A percentile compares a stretch with the other conserved stretches of the same genome.
phyloP scores from a whole-genome alignment of 164 flowering plant species.

The Umbellularia californica region DNA sequence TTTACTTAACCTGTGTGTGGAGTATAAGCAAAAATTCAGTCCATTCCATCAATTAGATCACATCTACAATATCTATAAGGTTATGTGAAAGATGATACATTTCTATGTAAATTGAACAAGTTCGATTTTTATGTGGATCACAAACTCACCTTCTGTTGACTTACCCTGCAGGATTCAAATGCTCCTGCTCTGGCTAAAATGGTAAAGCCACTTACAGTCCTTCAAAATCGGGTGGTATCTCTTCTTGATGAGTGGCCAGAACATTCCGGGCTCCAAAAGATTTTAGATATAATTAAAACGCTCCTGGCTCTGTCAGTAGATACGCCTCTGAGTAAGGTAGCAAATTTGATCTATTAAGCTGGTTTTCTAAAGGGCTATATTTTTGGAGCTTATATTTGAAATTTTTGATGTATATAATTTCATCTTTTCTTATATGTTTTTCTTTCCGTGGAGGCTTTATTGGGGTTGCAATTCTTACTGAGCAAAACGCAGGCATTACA shows the following conservation, averaged over 20 bases:
- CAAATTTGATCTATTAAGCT: slow-evolving; percentile 2
- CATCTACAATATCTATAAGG: slow-evolving; percentile 78
- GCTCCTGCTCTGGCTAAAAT: slow-evolving; percentile 53
- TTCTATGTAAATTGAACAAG: neutral
- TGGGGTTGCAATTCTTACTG: slow-evolving; percentile 68
- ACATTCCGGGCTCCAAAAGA: slow-evolving; percentile 63
- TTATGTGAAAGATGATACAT: slow-evolving; percentile 12
- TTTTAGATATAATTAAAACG: slow-evolving; percentile 53
- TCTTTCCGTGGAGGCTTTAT: slow-evolving; percentile 50
- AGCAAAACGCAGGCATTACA: slow-evolving; percentile 39
- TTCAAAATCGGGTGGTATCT: slow-evolving; percentile 32
- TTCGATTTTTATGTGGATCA: neutral
- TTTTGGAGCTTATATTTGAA: neutral
- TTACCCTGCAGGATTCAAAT: slow-evolving; percentile 60
- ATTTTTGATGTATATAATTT: neutral
- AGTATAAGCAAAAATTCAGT: slow-evolving; percentile 42
- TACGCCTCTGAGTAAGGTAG: slow-evolving; percentile 85
- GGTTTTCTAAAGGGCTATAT: neutral
- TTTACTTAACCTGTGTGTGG: slow-evolving; percentile 58
- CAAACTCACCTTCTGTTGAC: neutral
- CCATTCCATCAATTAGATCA: slow-evolving; percentile 21
- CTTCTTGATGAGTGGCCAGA: slow-evolving; percentile 70
- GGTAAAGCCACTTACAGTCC: slow-evolving; percentile 49
- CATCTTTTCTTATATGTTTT: neutral
- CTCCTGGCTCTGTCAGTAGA: slow-evolving; percentile 58